Conservation (phyloP, 2,329 filamentous ascomycete species). For the Pestalotiopsis sp. region DNA sequence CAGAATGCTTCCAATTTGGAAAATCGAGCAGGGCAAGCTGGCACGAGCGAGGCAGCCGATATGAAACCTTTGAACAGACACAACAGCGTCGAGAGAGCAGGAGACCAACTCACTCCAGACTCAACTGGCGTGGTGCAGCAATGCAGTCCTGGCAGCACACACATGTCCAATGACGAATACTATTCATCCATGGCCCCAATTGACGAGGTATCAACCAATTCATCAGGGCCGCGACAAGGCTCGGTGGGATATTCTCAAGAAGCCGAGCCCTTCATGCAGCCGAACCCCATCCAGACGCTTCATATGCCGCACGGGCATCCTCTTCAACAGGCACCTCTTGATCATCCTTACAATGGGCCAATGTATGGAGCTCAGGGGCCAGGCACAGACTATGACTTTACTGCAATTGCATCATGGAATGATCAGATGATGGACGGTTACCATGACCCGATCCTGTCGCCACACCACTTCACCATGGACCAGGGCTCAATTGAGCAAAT, state of each 20-base stretch:
- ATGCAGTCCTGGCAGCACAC: neutral
- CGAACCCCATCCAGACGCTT: neutral
- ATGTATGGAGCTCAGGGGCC: neutral
- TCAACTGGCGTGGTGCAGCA: neutral
- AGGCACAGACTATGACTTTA: neutral
- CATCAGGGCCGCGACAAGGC: neutral
- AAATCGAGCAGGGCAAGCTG: neutral
- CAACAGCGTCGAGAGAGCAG: neutral
- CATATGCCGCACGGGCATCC: neutral
- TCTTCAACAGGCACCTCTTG: no score
- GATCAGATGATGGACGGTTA: neutral
- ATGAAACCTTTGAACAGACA: neutral
- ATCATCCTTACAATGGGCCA: neutral
- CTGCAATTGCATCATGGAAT: neutral
- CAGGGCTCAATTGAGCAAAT: neutral
- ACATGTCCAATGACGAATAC: neutral
- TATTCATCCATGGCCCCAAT: neutral
- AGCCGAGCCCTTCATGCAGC: neutral
- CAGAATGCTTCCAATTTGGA: neutral
- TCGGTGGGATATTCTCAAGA: neutral
- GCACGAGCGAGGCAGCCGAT: neutral
- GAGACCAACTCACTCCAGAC: neutral
- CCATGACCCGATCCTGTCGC: neutral
- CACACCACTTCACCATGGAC: neutral
- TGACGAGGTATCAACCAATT: slow-evolving; percentile 3